Evolutionary conservation across 306 rosid genomes (phyloP), one percentile per base, ranked within the genome.

Genomic region (Parietaria judaica): DNA sequence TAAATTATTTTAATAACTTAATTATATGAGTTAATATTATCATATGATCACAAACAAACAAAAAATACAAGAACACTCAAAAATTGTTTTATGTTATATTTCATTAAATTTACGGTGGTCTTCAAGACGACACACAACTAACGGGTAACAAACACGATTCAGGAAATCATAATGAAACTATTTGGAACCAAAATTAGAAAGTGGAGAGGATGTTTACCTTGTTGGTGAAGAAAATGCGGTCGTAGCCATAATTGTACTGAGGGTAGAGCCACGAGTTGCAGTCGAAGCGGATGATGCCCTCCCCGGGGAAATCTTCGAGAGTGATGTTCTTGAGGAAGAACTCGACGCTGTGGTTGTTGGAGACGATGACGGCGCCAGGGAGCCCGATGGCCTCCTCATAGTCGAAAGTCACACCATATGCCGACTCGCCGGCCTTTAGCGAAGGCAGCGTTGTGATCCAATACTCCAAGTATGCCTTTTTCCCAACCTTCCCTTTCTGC

Each of bases 211-310:
- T 23, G 8, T 13, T 50, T 65, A 86, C 95, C 95, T 83, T 79
- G 67, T 89, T 89, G 43, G 58, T 8, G 47, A 89, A 89, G 82
- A 89, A 89, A 48, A 83, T 46, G 14, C 96, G 95, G 11, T 67
- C 36, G 8, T 56, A 52, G 13, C 60, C 46, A 63, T 73, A 79
- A 6, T 7, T 51, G 1, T 34, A 66, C 0, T 54, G 17, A 3
- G 86, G 86, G 70, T 83, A 78, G 38, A 89, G 39, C 96, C 95
- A 89, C 0, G 96, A 81, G 70, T 86, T 86, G 74, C 89, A 83
- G 37, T 53, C 65, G 46, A 89, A 83, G 43, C 67, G 66, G 58
- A 88, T 54, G 39, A 14, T 48, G 11, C 78, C 87, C 5, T 69
- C 70, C 31, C 64, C 70, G 0, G 94, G 94, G 73, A 85, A 54